Base-by-base conservation (phyloP, 2,329 filamentous ascomycete genomes). In the Talaromyces sp. region DNA sequence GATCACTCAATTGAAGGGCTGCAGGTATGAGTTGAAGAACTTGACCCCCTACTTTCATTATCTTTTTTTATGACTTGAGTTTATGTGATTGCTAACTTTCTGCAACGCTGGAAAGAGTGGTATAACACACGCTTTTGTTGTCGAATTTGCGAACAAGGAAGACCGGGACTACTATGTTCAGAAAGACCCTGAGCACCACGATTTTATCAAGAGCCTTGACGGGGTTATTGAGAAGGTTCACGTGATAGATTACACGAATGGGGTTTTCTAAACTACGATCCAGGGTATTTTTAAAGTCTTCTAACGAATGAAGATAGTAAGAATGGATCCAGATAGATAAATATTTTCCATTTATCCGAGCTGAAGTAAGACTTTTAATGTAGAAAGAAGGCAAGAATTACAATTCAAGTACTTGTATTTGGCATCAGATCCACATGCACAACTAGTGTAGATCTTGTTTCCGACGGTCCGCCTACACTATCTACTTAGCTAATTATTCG, bases 81-180 rank as follows among this genome's bases (percentile, higher is more conserved):
- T 35, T 17, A 2, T 17, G 6, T 35, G 32, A 7, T 35, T 17
- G 12, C 43, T 50, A 35, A 50, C 27, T 35, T 48, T 48, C 50
- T 10, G 38, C 14, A 17, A 19, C 19, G 17, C 32, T 59, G 27
- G 17, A 58, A 60, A 85, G 87, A 79, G 81, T 54, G 87, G 83
- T 0, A 83, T 88, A 56, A 86, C 86, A 0, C 88, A 92, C 69
- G 86, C 80, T 0, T 91, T 91, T 63, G 81, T 92, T 1, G 80
- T 82, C 24, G 83, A 89, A 65, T 91, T 92, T 61, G 80, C 81
- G 10, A 86, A 72, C 24, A 77, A 77, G 19, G 81, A 84, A 63
- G 88, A 92, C 68, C 78, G 88, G 53, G 81, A 86, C 62, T 91
- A 90, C 67, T 92, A 91, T 69, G 73, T 88, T 7, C 72, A 82